These are phyloP conservation scores for Lepidopterella palustris DNA, from an alignment of 495 filamentous ascomycete species.

Conservation along the genomic window DNA sequence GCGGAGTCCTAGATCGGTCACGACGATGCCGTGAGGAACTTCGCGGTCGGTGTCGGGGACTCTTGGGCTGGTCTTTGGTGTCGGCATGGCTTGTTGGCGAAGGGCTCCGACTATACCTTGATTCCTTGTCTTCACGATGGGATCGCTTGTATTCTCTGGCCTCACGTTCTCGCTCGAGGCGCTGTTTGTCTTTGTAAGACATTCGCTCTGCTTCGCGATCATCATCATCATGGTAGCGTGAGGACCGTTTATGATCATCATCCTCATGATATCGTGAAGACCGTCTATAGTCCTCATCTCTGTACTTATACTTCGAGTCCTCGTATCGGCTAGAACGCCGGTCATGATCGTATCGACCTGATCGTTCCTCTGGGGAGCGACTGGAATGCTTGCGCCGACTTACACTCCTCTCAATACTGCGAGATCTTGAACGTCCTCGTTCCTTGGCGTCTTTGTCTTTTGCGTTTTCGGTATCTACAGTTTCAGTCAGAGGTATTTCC, in stretches of 20 bases:
- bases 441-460: slow-evolving; percentile 5
- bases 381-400: slow-evolving; percentile 7
- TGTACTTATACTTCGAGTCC: slow-evolving; percentile 10
- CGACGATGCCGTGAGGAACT: background rate
- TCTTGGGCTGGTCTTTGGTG: background rate
- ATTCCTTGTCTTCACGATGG: slow-evolving; percentile 2
- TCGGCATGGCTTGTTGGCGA: background rate
- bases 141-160: slow-evolving; percentile 1
- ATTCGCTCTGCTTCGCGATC: background rate
- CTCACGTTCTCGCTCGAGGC: slow-evolving; percentile 11
- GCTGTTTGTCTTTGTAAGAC: background rate
- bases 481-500: background rate
- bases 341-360: slow-evolving; percentile 3
- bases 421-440: slow-evolving; percentile 15
- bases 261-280: slow-evolving; percentile 8
- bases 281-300: slow-evolving; percentile 14
- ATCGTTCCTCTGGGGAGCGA: background rate
- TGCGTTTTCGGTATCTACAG: background rate
- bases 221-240: slow-evolving; percentile 1
- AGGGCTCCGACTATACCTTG: background rate
- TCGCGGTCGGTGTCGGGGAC: background rate
- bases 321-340: slow-evolving; percentile 4
- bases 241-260: slow-evolving; percentile 9
- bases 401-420: slow-evolving; percentile 6
- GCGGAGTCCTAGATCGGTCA: background rate